Evolutionary conservation across 306 rosid species (phyloP).

Genomic region (Quercus robur): DNA sequence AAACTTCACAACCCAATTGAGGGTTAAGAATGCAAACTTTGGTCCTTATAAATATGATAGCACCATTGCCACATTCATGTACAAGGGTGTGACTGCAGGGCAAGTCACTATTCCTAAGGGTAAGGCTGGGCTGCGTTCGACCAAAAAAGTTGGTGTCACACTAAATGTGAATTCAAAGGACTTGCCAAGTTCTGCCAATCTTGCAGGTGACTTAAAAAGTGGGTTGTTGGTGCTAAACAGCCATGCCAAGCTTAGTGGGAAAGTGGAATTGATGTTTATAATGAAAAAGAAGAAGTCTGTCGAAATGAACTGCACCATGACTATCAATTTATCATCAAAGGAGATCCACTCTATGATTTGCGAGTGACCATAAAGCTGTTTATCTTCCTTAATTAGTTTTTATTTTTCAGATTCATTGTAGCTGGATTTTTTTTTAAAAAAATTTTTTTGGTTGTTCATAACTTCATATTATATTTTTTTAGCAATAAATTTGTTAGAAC

Average conservation of each 20-base stretch:
- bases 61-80: not conserved
- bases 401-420: too few species aligned
- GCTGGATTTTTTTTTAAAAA: too few species aligned
- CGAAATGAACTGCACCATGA: conserved; percentile 22
- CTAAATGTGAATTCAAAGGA: conserved; percentile 7
- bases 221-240: conserved; percentile 15
- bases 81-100: not conserved
- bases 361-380: not conserved
- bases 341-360: conserved; percentile 1
- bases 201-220: conserved; percentile 8
- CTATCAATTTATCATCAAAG: conserved; percentile 6
- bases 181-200: not conserved
- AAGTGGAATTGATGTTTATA: conserved; percentile 14
- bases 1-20: not conserved
- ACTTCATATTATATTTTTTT: too few species aligned
- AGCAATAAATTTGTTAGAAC: too few species aligned
- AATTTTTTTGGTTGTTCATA: too few species aligned
- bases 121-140: conserved; percentile 6
- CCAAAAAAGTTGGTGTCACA: conserved; percentile 21
- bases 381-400: too few species aligned
- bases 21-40: conserved; percentile 9
- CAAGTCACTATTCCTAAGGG: not conserved
- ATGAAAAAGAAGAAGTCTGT: conserved; percentile 26
- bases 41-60: conserved; percentile 18
- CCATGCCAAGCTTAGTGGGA: conserved; percentile 23